phyloP scores from a whole-genome alignment of 345 rosid genomes.

The Pistacia atlantica region DNA sequence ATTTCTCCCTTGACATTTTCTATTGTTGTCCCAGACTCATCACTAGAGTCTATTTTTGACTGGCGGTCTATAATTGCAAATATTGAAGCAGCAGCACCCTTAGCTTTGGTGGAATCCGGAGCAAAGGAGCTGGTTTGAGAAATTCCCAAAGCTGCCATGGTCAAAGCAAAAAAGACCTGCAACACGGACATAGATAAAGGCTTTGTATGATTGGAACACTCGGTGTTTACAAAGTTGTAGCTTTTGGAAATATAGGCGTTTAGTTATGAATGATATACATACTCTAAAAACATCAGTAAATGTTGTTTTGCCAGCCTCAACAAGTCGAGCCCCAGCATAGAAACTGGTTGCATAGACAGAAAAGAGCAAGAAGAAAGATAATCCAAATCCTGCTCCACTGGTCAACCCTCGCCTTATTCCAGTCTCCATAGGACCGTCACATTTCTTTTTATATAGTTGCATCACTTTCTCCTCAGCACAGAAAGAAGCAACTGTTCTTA shows the following conservation, averaged over 20 bases:
- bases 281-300: constrained; percentile 72
- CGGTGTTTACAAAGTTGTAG: neutral
- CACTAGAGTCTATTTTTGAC: constrained; percentile 70
- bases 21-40: constrained; percentile 59
- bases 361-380: constrained; percentile 60
- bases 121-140: constrained; percentile 71
- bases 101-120: constrained; percentile 65
- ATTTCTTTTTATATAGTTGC: constrained; percentile 68
- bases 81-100: constrained; percentile 66
- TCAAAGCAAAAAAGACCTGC: constrained; percentile 78
- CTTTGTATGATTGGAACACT: neutral
- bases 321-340: constrained; percentile 78
- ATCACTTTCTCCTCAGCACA: constrained; percentile 85
- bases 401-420: constrained; percentile 73
- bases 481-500: constrained; percentile 83
- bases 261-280: constrained; percentile 8
- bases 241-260: neutral
- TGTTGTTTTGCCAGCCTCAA: constrained; percentile 49
- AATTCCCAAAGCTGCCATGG: constrained; percentile 64
- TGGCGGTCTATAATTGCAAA: constrained; percentile 61
- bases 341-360: constrained; percentile 63
- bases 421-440: constrained; percentile 72
- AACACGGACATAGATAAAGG: neutral
- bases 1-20: constrained; percentile 69
- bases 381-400: constrained; percentile 72